Conservation (phyloP, 441 rosid species). For the Biscutella laevigata region DNA sequence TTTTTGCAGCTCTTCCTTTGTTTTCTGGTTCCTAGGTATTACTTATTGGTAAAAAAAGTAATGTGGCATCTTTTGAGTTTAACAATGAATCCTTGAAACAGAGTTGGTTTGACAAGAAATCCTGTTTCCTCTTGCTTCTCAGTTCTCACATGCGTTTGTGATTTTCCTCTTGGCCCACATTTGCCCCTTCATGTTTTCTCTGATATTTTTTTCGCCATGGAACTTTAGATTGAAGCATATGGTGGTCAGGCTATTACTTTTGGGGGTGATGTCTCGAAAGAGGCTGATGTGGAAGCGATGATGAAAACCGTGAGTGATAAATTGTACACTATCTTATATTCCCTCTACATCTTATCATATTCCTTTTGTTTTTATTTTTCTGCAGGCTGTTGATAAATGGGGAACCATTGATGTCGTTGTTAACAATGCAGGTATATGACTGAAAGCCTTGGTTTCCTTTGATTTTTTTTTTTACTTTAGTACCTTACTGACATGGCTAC, state of each 20-base stretch:
- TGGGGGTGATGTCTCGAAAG: conserved; percentile 91
- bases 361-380: background rate
- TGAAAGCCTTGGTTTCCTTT: background rate
- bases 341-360: conserved; percentile 13
- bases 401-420: conserved; percentile 84
- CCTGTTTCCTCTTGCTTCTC: background rate
- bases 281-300: conserved; percentile 85
- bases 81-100: background rate
- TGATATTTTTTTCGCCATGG: conserved; percentile 1
- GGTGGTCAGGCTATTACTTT: conserved; percentile 90
- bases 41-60: background rate
- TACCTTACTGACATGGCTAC: conserved; percentile 16
- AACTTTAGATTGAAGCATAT: conserved; percentile 63
- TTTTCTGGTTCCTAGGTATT: background rate
- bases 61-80: conserved; percentile 2
- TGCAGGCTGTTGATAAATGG: conserved; percentile 83
- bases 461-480: conserved; percentile 16
- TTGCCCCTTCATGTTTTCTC: background rate
- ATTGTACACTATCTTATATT: background rate
- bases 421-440: conserved; percentile 88
- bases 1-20: conserved; percentile 7
- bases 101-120: background rate
- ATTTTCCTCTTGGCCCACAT: background rate
- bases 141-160: background rate
- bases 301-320: conserved; percentile 66